Conservation (phyloP, 2,329 filamentous ascomycete genomes). For the Cadophora malorum region DNA sequence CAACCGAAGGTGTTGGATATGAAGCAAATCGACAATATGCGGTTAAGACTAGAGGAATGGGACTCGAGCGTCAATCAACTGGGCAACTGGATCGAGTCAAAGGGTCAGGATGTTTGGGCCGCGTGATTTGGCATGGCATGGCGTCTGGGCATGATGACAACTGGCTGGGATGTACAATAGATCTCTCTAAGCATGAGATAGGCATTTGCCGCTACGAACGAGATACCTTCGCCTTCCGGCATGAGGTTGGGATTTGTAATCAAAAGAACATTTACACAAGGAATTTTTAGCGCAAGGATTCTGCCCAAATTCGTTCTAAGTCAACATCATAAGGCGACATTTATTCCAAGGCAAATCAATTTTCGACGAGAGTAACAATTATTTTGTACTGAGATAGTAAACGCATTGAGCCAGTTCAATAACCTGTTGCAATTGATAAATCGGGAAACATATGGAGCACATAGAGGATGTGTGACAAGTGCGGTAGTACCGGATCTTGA, state of each 20-base stretch:
- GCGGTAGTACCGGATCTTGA: too few relatives aligned
- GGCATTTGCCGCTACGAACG: constrained; percentile 26
- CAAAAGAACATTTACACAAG: constrained; percentile 12
- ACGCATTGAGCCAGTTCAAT: background rate
- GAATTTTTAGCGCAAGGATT: too few relatives aligned
- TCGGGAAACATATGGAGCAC: background rate
- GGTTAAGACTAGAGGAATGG: constrained; percentile 87
- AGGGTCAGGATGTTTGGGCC: constrained; percentile 95
- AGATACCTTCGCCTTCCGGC: constrained; percentile 22
- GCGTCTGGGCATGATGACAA: constrained; percentile 38
- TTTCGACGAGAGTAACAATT: background rate
- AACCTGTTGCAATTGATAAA: background rate
- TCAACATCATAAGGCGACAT: background rate
- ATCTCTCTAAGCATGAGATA: constrained; percentile 37
- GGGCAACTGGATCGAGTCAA: constrained; percentile 95
- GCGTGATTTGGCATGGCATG: constrained; percentile 57
- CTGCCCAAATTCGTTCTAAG: background rate
- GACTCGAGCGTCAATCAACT: constrained; percentile 94
- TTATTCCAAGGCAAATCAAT: background rate
- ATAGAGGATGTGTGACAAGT: background rate
- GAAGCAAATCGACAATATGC: constrained; percentile 94
- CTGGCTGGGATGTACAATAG: constrained; percentile 43
- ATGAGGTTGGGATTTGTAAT: constrained; percentile 10
- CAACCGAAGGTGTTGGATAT: constrained; percentile 98
- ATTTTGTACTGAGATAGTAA: background rate